These are phyloP conservation scores for Chaetomium strumarium DNA, from an alignment of 2,329 filamentous ascomycete species.

Conservation along the genomic window DNA sequence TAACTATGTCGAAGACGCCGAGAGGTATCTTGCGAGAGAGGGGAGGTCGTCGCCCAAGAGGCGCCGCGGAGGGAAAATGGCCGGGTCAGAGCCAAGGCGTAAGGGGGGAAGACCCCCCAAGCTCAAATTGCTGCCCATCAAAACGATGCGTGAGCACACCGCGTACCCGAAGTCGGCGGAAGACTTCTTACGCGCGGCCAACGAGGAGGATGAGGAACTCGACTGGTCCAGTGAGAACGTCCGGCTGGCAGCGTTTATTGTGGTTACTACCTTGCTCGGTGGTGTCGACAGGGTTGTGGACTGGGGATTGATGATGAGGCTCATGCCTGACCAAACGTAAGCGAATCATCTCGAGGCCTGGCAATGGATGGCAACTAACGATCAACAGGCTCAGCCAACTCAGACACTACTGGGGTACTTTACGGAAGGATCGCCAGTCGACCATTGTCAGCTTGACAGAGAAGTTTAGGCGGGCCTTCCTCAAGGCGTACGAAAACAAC, in stretches of 20 bases:
- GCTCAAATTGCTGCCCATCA: constrained; percentile 26
- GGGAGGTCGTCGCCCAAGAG: constrained; percentile 11
- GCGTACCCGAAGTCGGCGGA: constrained; percentile 29
- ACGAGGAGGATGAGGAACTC: constrained; percentile 30
- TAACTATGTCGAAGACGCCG: constrained; percentile 3
- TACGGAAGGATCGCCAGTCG: constrained; percentile 45
- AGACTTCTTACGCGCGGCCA: constrained; percentile 30
- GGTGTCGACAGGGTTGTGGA: constrained; percentile 55
- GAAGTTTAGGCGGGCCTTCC: constrained; percentile 60
- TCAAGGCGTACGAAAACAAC: constrained; percentile 58
- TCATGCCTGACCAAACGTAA: constrained; percentile 48
- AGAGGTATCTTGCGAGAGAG: background rate
- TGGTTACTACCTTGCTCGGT: constrained; percentile 52
- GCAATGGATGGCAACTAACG: constrained; percentile 4
- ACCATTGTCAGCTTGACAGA: constrained; percentile 52
- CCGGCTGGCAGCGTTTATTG: constrained; percentile 52
- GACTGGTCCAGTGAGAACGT: constrained; percentile 40
- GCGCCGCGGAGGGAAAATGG: constrained; percentile 7
- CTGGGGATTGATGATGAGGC: constrained; percentile 51
- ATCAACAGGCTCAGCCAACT: constrained; percentile 38
- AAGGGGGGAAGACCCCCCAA: constrained; percentile 24
- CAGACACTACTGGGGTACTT: constrained; percentile 48
- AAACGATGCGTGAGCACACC: constrained; percentile 29
- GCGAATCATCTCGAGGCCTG: background rate
- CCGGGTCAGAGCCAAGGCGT: constrained; percentile 6